Evolutionary conservation across 352 stramenopile genomes (phyloP), one percentile per base, ranked within the genome.

Genomic region (Phytopythium sindhum): DNA sequence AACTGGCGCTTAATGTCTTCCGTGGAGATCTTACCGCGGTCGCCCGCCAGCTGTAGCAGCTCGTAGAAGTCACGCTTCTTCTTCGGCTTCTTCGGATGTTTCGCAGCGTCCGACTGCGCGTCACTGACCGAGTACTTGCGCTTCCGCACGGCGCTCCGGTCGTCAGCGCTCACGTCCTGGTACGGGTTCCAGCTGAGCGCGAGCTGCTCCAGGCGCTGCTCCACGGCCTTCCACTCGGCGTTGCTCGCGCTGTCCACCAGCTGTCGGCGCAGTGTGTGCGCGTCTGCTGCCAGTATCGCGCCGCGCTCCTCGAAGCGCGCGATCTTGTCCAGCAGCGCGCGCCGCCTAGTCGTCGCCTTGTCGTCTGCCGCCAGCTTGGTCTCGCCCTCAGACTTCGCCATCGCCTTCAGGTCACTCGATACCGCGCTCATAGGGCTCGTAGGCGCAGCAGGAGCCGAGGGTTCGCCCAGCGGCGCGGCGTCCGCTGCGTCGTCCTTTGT

Each of bases 171-270:
- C 37, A 75, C 68, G 54, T 87, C 72, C 64, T 93, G 84, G 66
- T 93, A 93, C 63, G 82, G 84, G 42, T 93, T 93, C 84, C 84
- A 93, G 62, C 63, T 85, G 41, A 75, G 66, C 31, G 72, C 74
- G 28, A 93, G 70, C 52, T 87, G 71, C 58, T 86, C 56, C 15
- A 93, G 67, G 28, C 84, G 80, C 65, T 73, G 54, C 63, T 89
- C 78, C 28, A 88, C 84, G 5, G 80, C 78, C 7, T 63, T 62
- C 81, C 80, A 90, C 39, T 87, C 65, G 11, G 78, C 77, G 26
- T 26, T 21, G 57, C 80, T 89, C 4, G 78, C 74, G 63, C 78
- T 83, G 41, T 90, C 77, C 59, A 84, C 70, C 23, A 93, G 63
- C 65, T 93, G 84, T 19, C 63, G 76, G 23, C 81, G 80, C 48